Evolutionary conservation across 2,329 filamentous ascomycete species (phyloP), one percentile per base, ranked within the genome.

Genomic region (Alternaria triticimaculans): DNA sequence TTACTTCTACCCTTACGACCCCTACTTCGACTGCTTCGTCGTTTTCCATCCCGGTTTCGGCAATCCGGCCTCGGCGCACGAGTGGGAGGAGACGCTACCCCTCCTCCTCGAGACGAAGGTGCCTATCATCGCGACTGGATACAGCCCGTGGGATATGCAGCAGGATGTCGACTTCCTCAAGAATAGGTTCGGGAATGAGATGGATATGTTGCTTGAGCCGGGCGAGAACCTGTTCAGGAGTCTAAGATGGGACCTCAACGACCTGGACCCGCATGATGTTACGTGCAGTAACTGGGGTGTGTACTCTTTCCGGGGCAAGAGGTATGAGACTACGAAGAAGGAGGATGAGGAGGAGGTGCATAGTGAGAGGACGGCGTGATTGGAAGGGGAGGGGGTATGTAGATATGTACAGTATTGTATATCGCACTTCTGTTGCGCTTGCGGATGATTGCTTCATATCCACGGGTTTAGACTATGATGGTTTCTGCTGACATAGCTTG

Each of bases 11-110:
- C 96, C 96, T 0, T 97, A 96, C 78, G 96, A 99, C 78, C 96
- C 96, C 1, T 99, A 99, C 83, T 97, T 99, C 80, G 96, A 99
- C 84, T 96, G 92, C 80, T 97, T 99, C 77, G 90, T 99, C 75
- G 87, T 97, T 55, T 99, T 98, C 86, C 96, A 99, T 76, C 96
- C 96, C 0, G 96, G 96, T 9, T 87, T 99, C 18, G 96, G 96
- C 12, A 96, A 99, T 80, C 94, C 96, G 1, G 93, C 94, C 14
- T 95, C 91, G 76, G 92, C 92, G 56, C 92, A 97, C 74, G 96
- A 99, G 80, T 99, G 96, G 96, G 88, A 91, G 63, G 90, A 95
- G 73, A 98, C 96, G 0, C 82, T 99, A 8, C 96, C 96, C 3
- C 86, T 94, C 74, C 87, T 99, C 26, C 85, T 99, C 20, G 94